Base-by-base conservation (phyloP, 805 yeast species). In the Alloascoidea hylecoeti region DNA sequence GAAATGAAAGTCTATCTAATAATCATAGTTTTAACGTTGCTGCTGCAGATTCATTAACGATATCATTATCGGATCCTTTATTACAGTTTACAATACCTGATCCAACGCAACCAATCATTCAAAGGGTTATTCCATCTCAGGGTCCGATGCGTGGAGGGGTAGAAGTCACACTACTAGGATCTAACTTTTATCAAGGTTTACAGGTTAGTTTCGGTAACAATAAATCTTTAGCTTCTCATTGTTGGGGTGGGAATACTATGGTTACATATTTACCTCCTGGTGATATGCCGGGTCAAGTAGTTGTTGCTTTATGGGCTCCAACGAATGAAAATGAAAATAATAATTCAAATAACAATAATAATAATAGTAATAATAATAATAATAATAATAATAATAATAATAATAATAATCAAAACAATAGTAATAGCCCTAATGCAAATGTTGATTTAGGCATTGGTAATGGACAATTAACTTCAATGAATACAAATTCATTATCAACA, bases 131-230 rank as follows among this genome's bases (percentile, higher is more conserved):
- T 41, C 99, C 99, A 1, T 79, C 94, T 0, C 92, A 83, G 55
- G 99, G 99, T 2, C 95, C 96, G 5, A 71, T 86, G 9, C 70
- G 95, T 44, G 99, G 99, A 46, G 99, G 98, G 14, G 78, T 88
- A 34, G 99, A 92, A 55, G 83, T 92, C 4, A 92, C 98, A 0
- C 61, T 92, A 37, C 63, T 92, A 34, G 98, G 98, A 2, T 69
- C 77, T 36, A 82, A 85, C 42, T 92, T 92, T 65, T 75, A 78
- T 39, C 81, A 80, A 14, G 95, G 94, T 0, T 61, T 89, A 41
- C 63, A 65, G 16, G 95, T 89, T 13, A 79, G 79, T 57, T 92
- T 92, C 59, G 98, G 98, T 23, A 75, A 78, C 9, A 76, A 75
- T 51, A 62, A 68, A 41, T 85, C 92, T 0, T 18, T 34, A 16